Evolutionary conservation across 176 grass and related monocot species (phyloP).

Genomic region (Oryza australiensis): DNA sequence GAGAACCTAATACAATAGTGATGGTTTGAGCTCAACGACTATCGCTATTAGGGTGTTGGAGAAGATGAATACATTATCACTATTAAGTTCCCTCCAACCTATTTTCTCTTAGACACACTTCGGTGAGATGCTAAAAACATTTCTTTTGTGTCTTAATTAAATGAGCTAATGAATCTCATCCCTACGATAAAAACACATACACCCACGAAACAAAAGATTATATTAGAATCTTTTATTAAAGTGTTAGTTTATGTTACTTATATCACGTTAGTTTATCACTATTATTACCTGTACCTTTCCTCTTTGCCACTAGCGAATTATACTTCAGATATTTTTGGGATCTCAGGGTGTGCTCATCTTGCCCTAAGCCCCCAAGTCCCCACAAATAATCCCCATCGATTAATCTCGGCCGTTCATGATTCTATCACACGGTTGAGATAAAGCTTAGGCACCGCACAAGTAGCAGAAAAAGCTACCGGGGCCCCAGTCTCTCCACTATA

Average conservation of each 20-base stretch:
- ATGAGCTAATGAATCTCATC: too few relatives aligned
- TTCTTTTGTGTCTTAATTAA: neutral
- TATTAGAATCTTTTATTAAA: too few relatives aligned
- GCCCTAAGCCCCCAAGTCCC: neutral
- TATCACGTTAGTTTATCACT: too few relatives aligned
- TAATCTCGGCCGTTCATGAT: conserved; percentile 11
- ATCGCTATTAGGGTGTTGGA: too few relatives aligned
- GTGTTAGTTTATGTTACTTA: too few relatives aligned
- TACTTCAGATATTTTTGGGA: neutral
- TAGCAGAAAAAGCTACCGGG: neutral
- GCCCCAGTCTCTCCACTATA: neutral
- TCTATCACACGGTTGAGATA: neutral
- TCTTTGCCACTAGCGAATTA: neutral
- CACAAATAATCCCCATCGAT: neutral
- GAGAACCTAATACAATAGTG: neutral
- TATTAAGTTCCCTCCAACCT: neutral
- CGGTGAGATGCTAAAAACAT: neutral
- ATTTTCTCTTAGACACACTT: neutral
- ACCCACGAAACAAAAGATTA: too few relatives aligned
- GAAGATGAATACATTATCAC: neutral
- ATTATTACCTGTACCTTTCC: too few relatives aligned
- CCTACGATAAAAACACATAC: too few relatives aligned
- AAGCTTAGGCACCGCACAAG: neutral
- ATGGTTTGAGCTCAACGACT: neutral
- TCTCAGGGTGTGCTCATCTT: neutral